These are phyloP conservation scores for Ogataea wickerhamii DNA, from an alignment of 805 yeast species.

Conservation along the genomic window DNA sequence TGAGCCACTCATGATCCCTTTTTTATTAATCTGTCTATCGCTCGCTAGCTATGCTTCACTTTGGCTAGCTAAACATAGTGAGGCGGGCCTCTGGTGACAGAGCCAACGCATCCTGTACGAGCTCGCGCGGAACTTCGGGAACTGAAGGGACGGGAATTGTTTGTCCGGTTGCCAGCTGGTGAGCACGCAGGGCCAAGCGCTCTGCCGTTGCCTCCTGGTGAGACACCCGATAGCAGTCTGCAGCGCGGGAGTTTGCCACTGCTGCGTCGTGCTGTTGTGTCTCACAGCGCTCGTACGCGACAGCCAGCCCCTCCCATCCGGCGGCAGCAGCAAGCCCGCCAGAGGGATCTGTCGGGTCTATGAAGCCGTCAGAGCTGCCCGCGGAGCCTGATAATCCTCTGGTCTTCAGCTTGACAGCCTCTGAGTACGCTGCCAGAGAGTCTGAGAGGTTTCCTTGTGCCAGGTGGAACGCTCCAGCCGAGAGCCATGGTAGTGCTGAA, in stretches of 20 bases:
- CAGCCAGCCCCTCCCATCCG: slow-evolving; percentile 63
- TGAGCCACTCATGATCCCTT: too few species aligned
- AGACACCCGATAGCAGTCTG: slow-evolving; percentile 45
- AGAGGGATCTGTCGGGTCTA: too few species aligned
- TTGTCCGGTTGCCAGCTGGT: slow-evolving; percentile 31
- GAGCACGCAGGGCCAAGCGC: slow-evolving; percentile 43
- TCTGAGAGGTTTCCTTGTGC: slow-evolving; percentile 59
- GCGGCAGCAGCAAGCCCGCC: slow-evolving; percentile 40
- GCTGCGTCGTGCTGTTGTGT: slow-evolving; percentile 58
- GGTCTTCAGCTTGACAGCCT: slow-evolving; percentile 53
- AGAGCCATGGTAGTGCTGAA: slow-evolving; percentile 62
- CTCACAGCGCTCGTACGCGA: slow-evolving; percentile 62
- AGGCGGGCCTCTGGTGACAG: too few species aligned
- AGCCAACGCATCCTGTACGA: too few species aligned
- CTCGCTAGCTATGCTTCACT: too few species aligned
- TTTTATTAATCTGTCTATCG: too few species aligned
- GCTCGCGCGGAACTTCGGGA: too few species aligned
- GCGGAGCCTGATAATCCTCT: too few species aligned
- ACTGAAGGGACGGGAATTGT: too few species aligned
- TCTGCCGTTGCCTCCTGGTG: slow-evolving; percentile 42
- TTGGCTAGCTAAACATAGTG: too few species aligned
- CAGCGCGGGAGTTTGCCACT: slow-evolving; percentile 54
- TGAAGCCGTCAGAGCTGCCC: too few species aligned
- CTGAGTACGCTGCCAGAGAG: slow-evolving; percentile 64
- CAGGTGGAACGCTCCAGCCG: slow-evolving; percentile 59